Conservation (phyloP, 305 asterid genomes). For the Fraxinus greggii region DNA sequence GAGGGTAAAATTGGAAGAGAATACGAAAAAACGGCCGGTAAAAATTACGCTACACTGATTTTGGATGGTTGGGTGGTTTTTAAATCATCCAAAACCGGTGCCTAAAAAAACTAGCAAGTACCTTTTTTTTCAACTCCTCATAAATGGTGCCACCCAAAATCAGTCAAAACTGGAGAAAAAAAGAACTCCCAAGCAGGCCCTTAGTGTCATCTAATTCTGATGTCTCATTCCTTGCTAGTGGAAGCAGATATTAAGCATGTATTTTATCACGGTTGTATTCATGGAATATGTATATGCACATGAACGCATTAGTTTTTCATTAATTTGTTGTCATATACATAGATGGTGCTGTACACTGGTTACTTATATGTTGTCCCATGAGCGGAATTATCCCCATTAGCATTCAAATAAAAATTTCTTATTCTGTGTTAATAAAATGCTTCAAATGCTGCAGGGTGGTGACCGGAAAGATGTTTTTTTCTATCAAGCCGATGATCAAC, state of each 20-base stretch:
- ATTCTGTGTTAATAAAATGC: not conserved
- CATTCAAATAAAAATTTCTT: not conserved
- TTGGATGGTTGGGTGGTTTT: no score
- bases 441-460: constrained; percentile 68
- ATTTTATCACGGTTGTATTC: not conserved
- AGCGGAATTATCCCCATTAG: not conserved
- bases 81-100: no score
- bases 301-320: not conserved
- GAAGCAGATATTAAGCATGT: not conserved
- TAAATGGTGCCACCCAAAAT: no score
- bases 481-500: constrained; percentile 99
- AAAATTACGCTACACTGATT: no score
- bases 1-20: no score
- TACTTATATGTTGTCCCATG: not conserved
- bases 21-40: no score
- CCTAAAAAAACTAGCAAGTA: no score
- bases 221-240: not conserved
- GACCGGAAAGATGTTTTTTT: constrained; percentile 97
- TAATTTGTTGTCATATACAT: not conserved
- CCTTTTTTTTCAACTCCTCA: no score
- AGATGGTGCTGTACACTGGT: not conserved
- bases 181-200: not conserved
- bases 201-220: not conserved
- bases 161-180: no score
- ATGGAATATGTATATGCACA: not conserved